These are phyloP conservation scores for Komagataella mondaviorum DNA, from an alignment of 805 yeast genomes.

Conservation along the genomic window DNA sequence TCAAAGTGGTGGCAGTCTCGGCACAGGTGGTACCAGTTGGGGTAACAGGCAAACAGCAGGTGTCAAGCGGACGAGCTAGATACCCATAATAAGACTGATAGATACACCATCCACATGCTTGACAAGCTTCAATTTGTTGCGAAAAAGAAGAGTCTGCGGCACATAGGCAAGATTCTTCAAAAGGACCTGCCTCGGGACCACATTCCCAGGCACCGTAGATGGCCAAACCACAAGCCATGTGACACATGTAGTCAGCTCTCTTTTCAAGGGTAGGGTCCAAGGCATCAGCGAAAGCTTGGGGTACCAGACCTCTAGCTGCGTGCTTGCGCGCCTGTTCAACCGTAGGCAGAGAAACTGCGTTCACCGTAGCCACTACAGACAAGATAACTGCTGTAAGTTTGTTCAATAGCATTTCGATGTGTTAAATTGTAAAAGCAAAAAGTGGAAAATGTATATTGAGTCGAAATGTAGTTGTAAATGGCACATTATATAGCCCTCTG, in stretches of 20 bases:
- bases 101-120: background rate
- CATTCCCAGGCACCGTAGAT: background rate
- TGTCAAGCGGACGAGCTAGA: background rate
- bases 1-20: background rate
- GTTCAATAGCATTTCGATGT: slow-evolving; percentile 12
- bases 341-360: background rate
- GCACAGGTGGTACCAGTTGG: slow-evolving; percentile 1
- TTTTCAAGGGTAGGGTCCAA: background rate
- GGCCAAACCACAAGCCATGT: background rate
- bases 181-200: background rate
- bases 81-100: background rate
- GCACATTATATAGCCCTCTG: background rate
- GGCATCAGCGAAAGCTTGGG: background rate
- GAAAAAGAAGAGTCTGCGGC: background rate
- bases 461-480: background rate
- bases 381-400: background rate
- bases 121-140: background rate
- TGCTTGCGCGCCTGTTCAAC: background rate
- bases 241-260: background rate
- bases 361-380: background rate
- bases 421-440: background rate
- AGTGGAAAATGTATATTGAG: too few relatives aligned
- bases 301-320: background rate
- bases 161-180: background rate
- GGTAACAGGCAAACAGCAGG: background rate